Evolutionary conservation across 164 flowering plant species (phyloP).

Genomic region (Amborella trichopoda): DNA sequence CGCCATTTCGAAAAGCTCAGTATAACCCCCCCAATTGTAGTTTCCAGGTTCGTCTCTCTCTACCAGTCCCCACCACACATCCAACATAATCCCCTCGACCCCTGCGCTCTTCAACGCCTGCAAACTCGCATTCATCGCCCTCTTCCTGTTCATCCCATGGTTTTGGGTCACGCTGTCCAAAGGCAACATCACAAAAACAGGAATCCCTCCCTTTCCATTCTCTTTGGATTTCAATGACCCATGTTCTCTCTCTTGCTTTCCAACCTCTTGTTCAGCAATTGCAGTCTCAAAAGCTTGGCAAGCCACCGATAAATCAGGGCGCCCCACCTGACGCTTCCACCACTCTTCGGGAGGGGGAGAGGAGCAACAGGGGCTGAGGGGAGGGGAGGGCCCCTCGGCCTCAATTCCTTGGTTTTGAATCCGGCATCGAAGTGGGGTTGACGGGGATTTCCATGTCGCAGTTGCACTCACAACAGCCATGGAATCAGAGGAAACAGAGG

Average conservation of each 20-base stretch:
- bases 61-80: constrained; percentile 99
- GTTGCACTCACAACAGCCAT: constrained; percentile 14
- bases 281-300: constrained; percentile 50
- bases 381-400: constrained; percentile 36
- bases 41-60: constrained; percentile 67
- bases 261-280: constrained; percentile 5
- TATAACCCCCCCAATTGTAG: constrained; percentile 89
- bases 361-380: constrained; percentile 38
- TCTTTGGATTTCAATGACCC: constrained; percentile 16
- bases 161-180: constrained; percentile 76
- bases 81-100: constrained; percentile 94
- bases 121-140: constrained; percentile 81
- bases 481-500: constrained; percentile 9
- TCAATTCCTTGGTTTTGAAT: constrained; percentile 18
- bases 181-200: constrained; percentile 96
- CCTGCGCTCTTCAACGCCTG: constrained; percentile 91
- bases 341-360: constrained; percentile 23
- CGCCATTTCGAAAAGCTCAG: constrained; percentile 82
- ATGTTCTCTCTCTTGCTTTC: neutral
- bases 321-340: constrained; percentile 15
- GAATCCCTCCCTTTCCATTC: constrained; percentile 42
- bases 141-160: constrained; percentile 56
- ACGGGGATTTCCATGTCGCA: constrained; percentile 33
- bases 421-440: constrained; percentile 28
- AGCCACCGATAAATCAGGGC: constrained; percentile 57